phyloP scores from a whole-genome alignment of 352 stramenopile genomes.

The Globisporangium mamillatum region DNA sequence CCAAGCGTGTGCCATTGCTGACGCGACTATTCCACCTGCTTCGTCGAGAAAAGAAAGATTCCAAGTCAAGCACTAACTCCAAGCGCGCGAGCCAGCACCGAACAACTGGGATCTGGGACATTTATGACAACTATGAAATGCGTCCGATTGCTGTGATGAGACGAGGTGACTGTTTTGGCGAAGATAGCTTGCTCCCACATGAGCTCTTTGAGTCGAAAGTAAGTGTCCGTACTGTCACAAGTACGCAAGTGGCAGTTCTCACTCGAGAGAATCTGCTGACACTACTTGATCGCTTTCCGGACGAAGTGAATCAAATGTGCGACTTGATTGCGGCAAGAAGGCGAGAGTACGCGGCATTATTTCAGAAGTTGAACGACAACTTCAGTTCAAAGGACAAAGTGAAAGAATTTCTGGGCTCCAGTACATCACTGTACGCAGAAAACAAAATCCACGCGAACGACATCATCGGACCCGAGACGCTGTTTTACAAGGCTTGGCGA shows the following conservation, averaged over 20 bases:
- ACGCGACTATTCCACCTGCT: background rate
- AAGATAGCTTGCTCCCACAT: constrained; percentile 44
- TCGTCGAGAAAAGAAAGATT: background rate
- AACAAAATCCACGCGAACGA: constrained; percentile 32
- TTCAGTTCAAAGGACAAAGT: constrained; percentile 53
- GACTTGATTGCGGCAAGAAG: constrained; percentile 22
- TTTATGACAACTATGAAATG: background rate
- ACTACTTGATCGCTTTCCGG: constrained; percentile 37
- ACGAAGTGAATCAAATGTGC: constrained; percentile 25
- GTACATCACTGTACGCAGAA: constrained; percentile 44
- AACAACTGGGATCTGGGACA: constrained; percentile 7
- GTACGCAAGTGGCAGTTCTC: constrained; percentile 44
- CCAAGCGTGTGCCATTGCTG: background rate
- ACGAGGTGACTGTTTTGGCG: constrained; percentile 53
- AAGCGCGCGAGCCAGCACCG: background rate
- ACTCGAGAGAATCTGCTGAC: constrained; percentile 35
- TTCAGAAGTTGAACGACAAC: constrained; percentile 33
- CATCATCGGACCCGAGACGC: constrained; percentile 16
- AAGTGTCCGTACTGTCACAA: constrained; percentile 55
- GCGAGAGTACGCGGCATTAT: constrained; percentile 15
- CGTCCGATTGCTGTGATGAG: constrained; percentile 45
- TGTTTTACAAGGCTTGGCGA: constrained; percentile 16
- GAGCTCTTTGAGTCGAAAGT: constrained; percentile 38
- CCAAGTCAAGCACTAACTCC: background rate
- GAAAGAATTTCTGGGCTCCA: constrained; percentile 34